phyloP scores from a whole-genome alignment of 805 yeast species.

The Wickerhamomyces chambardii region DNA sequence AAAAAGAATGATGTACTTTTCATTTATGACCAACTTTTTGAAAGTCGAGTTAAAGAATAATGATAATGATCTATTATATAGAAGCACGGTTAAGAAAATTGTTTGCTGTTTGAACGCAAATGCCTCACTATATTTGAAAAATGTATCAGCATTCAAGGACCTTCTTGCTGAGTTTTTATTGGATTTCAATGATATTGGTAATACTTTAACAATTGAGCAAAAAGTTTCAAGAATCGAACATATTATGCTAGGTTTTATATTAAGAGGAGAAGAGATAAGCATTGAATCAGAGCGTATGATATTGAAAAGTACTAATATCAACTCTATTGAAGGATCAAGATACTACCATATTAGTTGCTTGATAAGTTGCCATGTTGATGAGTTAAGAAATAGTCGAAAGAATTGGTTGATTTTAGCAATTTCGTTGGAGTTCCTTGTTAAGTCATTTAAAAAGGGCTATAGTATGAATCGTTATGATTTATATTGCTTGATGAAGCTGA shows the following conservation, averaged over 20 bases:
- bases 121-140: neutral
- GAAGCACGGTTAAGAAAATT: neutral
- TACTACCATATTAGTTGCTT: neutral
- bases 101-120: no score
- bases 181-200: neutral
- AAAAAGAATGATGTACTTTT: slow-evolving; percentile 5
- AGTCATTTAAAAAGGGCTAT: neutral
- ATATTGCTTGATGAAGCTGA: neutral
- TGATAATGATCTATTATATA: neutral
- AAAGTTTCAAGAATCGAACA: neutral
- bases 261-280: no score
- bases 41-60: slow-evolving; percentile 3
- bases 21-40: slow-evolving; percentile 8
- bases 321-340: neutral
- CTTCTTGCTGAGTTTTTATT: neutral
- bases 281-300: neutral
- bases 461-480: neutral
- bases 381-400: neutral
- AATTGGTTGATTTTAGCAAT: neutral
- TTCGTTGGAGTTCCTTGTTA: neutral
- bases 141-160: neutral
- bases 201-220: neutral
- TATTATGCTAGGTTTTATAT: no score
- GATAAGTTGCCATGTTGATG: neutral
- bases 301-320: no score